phyloP scores from a whole-genome alignment of 345 rosid genomes.

The Melaleuca quinquenervia region DNA sequence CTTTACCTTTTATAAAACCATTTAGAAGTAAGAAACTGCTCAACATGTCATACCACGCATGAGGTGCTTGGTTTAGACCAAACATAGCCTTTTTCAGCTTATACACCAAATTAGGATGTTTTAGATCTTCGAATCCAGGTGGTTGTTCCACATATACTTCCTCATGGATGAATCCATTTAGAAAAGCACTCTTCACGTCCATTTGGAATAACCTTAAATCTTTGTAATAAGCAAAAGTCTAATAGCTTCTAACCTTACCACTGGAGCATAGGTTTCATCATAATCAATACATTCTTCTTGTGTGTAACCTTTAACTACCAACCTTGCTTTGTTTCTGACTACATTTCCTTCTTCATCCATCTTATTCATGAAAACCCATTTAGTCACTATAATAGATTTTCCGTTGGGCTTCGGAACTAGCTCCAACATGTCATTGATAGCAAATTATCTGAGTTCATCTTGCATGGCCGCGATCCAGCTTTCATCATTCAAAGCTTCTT shows the following conservation, averaged over 20 bases:
- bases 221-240: background rate
- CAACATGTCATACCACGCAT: background rate
- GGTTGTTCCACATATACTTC: background rate
- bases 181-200: background rate
- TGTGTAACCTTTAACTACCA: background rate
- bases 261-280: background rate
- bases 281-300: background rate
- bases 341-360: background rate
- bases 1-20: background rate
- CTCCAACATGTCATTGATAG: background rate
- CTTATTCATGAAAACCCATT: background rate
- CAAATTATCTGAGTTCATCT: background rate
- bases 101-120: background rate
- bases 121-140: background rate
- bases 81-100: background rate
- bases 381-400: background rate
- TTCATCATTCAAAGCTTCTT: no score
- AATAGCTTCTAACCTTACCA: background rate
- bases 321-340: background rate
- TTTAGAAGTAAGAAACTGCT: background rate
- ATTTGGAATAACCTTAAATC: background rate
- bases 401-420: background rate
- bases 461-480: background rate
- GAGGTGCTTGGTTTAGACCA: background rate
- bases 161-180: background rate